phyloP scores from a whole-genome alignment of 148 eudicot genomes.

The Cornus florida region DNA sequence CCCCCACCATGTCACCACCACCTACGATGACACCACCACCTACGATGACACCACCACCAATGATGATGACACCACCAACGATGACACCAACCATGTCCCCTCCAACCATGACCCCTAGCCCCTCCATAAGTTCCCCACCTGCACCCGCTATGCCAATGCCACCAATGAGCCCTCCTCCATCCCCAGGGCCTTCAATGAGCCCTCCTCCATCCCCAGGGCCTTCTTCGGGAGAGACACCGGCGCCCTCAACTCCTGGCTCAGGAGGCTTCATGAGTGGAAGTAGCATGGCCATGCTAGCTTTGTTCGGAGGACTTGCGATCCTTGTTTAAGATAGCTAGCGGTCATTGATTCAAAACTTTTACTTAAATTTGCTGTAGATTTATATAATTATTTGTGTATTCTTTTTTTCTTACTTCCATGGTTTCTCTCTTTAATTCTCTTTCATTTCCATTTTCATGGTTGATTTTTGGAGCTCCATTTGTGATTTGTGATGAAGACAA shows the following conservation, averaged over 20 bases:
- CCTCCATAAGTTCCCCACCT: background rate
- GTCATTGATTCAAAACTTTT: background rate
- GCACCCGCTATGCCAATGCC: constrained; percentile 3
- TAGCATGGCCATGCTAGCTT: constrained; percentile 19
- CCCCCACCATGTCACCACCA: constrained; percentile 1
- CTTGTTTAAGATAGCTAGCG: constrained; percentile 9
- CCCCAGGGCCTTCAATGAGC: background rate
- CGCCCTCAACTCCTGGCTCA: constrained; percentile 4
- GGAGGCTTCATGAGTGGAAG: constrained; percentile 1
- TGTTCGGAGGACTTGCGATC: constrained; percentile 23
- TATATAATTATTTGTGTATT: constrained; percentile 9
- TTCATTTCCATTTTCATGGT: background rate
- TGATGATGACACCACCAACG: background rate
- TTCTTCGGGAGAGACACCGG: background rate
- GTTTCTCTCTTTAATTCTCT: background rate
- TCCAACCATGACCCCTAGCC: background rate
- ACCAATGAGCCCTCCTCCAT: background rate
- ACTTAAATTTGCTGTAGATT: constrained; percentile 19
- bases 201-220: background rate
- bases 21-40: background rate
- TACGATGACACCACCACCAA: too few relatives aligned
- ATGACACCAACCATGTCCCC: background rate
- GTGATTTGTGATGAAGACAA: constrained; percentile 10
- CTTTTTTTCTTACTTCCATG: background rate
- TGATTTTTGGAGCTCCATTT: constrained; percentile 9